phyloP scores from a whole-genome alignment of 257 asterid genomes.

The Ilex aquifolium region DNA sequence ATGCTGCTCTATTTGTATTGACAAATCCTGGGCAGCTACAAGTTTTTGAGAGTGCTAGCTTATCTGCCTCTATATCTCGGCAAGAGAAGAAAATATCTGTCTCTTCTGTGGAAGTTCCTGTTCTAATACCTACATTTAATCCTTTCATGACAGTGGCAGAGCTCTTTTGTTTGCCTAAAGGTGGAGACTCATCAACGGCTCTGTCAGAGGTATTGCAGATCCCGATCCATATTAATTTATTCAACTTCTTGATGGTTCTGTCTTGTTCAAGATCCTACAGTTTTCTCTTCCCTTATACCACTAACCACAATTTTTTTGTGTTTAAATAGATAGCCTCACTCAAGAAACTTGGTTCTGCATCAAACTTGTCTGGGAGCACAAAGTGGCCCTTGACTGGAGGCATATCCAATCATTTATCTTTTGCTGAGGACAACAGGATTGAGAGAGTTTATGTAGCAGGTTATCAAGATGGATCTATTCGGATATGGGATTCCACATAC shows the following conservation, averaged over 20 bases:
- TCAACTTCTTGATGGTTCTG: constrained; percentile 6
- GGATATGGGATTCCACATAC: constrained; percentile 83
- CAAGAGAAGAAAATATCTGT: constrained; percentile 30
- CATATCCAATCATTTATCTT: constrained; percentile 43
- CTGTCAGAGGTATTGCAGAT: constrained; percentile 44
- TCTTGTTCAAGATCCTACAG: constrained; percentile 17
- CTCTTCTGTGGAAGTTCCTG: constrained; percentile 51
- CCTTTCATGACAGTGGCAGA: constrained; percentile 68
- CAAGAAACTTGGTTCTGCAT: constrained; percentile 24
- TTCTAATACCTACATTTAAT: constrained; percentile 54
- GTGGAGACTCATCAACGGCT: constrained; percentile 33
- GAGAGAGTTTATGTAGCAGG: constrained; percentile 64
- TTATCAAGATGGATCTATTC: constrained; percentile 82
- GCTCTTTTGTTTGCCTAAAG: constrained; percentile 33
- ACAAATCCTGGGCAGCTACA: constrained; percentile 68
- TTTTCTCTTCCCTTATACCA: constrained; percentile 17
- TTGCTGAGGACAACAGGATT: constrained; percentile 40
- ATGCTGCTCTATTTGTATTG: constrained; percentile 54
- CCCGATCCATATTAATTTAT: not conserved
- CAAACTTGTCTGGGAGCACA: constrained; percentile 34
- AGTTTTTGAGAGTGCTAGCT: constrained; percentile 39
- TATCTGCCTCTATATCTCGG: constrained; percentile 38
- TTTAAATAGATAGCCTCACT: constrained; percentile 36
- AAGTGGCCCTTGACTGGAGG: constrained; percentile 80
- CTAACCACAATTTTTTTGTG: constrained; percentile 10